Base-by-base conservation (phyloP, 257 asterid genomes). In the Ocimum tenuiflorum region DNA sequence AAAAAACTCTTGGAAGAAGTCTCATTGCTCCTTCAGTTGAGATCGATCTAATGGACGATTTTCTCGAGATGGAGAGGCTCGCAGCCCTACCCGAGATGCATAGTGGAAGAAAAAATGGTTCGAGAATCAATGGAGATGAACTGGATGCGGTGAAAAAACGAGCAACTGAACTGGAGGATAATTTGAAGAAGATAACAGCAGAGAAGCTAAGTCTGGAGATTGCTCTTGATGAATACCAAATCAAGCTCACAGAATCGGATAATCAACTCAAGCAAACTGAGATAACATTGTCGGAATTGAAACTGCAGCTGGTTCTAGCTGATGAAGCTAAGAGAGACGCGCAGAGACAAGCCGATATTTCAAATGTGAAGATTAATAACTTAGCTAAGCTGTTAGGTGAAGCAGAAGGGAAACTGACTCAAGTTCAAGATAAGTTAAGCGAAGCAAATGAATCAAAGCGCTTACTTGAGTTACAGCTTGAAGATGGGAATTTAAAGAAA, bases 31-130 rank as follows among this genome's bases (percentile, higher is more conserved):
- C 85, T 10, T 76, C 90, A 6, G 72, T 70, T 49, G 94, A 85
- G 71, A 81, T 85, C 54, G 79, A 80, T 82, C 79, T 92, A 67
- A 87, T 89, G 96, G 94, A 83, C 65, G 96, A 89, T 83, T 89
- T 91, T 78, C 91, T 89, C 55, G 96, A 91, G 79, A 89, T 92
- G 96, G 98, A 92, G 79, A 84, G 73, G 80, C 71, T 85, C 54
- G 91, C 83, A 19, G 84, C 95, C 49, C 43, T 68, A 15, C 86
- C 86, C 7, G 84, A 65, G 77, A 46, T 49, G 3, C 60, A 23
- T 7, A 65, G 69, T 61, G 80, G 65, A 65, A 63, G 68, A 62
- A 19, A 17, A 49, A 11, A 41, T 10, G 68, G 60, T 12, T 45
- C 69, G 49, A 54, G 65, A 60, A 71, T 68, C 60, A 54, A 54